Evolutionary conservation across 306 rosid species (phyloP).

Genomic region (Betula pendula): DNA sequence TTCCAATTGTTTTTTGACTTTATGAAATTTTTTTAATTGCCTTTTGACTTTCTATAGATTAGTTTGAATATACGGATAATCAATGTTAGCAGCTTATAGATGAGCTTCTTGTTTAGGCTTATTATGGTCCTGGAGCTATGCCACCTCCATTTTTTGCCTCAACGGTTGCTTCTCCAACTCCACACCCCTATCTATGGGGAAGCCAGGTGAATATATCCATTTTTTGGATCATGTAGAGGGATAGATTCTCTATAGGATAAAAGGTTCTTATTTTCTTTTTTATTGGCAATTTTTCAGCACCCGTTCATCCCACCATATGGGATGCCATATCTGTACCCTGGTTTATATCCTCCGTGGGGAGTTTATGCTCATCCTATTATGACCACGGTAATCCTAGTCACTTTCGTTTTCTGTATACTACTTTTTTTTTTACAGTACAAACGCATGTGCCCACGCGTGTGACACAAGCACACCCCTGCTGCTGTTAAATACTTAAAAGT

Average conservation of each 20-base stretch:
- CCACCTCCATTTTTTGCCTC: slow-evolving; percentile 91
- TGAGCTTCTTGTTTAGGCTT: slow-evolving; percentile 64
- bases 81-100: slow-evolving; percentile 30
- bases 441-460: neutral
- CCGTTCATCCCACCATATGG: slow-evolving; percentile 90
- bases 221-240: slow-evolving; percentile 13
- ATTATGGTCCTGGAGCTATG: slow-evolving; percentile 81
- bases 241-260: neutral
- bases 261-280: slow-evolving; percentile 21
- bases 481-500: slow-evolving; percentile 5
- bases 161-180: slow-evolving; percentile 79
- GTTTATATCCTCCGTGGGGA: slow-evolving; percentile 88
- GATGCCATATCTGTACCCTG: slow-evolving; percentile 88
- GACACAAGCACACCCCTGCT: neutral
- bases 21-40: slow-evolving; percentile 3
- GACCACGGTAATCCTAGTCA: slow-evolving; percentile 53
- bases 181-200: slow-evolving; percentile 98
- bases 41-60: neutral
- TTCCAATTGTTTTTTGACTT: neutral
- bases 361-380: slow-evolving; percentile 94
- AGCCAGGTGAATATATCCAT: slow-evolving; percentile 56
- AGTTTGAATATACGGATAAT: slow-evolving; percentile 13
- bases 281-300: slow-evolving; percentile 60
- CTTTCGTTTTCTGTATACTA: slow-evolving; percentile 3
- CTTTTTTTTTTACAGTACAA: slow-evolving; percentile 10